phyloP scores from a whole-genome alignment of 2,329 filamentous ascomycete genomes.

The Monosporascus ibericus region DNA sequence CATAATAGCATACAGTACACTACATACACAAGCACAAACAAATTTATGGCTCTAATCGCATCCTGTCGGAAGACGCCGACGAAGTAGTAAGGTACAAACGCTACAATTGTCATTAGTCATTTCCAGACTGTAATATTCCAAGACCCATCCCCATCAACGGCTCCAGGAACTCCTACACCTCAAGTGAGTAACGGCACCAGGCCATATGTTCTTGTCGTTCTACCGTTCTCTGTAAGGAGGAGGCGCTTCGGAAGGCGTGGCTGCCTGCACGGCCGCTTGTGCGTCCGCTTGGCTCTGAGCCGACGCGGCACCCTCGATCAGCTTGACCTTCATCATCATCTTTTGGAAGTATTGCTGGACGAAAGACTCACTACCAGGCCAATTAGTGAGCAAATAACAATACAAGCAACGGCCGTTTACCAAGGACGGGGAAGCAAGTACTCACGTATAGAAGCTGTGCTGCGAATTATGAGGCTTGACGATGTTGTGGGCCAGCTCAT shows the following conservation, averaged over 20 bases:
- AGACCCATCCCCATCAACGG: too few species aligned
- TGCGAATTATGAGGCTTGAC: conserved; percentile 70
- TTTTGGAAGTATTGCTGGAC: conserved; percentile 70
- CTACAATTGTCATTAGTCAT: too few species aligned
- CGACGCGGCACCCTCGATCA: conserved; percentile 7
- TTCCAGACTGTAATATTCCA: too few species aligned
- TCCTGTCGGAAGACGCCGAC: too few species aligned
- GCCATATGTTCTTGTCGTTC: background rate
- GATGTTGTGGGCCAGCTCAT: conserved; percentile 93
- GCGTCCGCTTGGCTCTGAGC: background rate
- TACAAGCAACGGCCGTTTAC: too few species aligned
- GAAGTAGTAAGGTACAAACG: too few species aligned
- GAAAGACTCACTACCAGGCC: conserved; percentile 57
- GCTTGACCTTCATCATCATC: conserved; percentile 51
- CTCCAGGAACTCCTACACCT: too few species aligned
- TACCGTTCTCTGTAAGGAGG: background rate
- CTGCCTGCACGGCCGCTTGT: background rate
- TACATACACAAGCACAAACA: too few species aligned
- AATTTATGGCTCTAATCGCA: too few species aligned
- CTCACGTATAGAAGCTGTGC: conserved; percentile 76
- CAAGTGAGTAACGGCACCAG: too few species aligned
- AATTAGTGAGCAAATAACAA: too few species aligned
- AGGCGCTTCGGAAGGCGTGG: background rate
- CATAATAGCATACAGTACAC: too few species aligned
- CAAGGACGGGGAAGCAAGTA: conserved; percentile 5